Percentiles rank a stretch among this genome's conserved stretches.
These are phyloP conservation scores for Zopfia rhizophila DNA, from an alignment of 2,329 filamentous ascomycete genomes.

Conservation along the genomic window DNA sequence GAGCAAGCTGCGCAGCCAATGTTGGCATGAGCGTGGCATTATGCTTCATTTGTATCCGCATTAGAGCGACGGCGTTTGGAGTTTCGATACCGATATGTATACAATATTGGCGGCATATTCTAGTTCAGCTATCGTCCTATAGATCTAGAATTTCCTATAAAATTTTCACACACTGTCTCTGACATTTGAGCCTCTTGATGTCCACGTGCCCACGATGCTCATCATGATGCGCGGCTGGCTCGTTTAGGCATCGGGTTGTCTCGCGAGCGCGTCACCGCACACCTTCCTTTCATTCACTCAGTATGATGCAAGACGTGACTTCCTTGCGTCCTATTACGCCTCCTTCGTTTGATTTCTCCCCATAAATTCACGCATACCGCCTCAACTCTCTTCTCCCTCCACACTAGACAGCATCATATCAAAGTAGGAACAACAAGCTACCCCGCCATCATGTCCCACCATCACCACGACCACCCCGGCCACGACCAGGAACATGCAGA, in stretches of 20 bases:
- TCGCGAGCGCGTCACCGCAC: constrained; percentile 13
- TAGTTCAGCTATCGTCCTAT: too few species aligned
- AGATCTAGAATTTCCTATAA: constrained; percentile 3
- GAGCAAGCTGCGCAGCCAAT: constrained; percentile 48
- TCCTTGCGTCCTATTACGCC: too few species aligned
- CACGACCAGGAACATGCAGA: constrained; percentile 63
- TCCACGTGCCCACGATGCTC: constrained; percentile 31
- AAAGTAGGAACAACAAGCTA: constrained; percentile 27
- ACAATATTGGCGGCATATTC: constrained; percentile 9
- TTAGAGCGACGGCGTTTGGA: constrained; percentile 48
- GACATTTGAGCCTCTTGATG: constrained; percentile 13
- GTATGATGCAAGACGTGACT: constrained; percentile 1
- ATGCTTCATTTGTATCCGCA: constrained; percentile 26
- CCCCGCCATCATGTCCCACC: constrained; percentile 48
- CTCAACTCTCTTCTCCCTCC: neutral
- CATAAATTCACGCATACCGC: neutral
- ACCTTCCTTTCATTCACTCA: constrained; percentile 2
- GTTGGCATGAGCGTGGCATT: constrained; percentile 41
- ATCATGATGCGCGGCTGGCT: constrained; percentile 19
- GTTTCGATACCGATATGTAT: constrained; percentile 6
- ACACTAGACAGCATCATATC: neutral
- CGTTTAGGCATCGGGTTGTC: constrained; percentile 14
- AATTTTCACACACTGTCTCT: constrained; percentile 2
- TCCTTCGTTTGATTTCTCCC: too few species aligned
- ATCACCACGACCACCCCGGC: constrained; percentile 49